A percentile compares a stretch with the other conserved stretches of the same genome.
These are phyloP conservation scores for Neltuma alba DNA, from an alignment of 306 rosid genomes.

Conservation along the genomic window DNA sequence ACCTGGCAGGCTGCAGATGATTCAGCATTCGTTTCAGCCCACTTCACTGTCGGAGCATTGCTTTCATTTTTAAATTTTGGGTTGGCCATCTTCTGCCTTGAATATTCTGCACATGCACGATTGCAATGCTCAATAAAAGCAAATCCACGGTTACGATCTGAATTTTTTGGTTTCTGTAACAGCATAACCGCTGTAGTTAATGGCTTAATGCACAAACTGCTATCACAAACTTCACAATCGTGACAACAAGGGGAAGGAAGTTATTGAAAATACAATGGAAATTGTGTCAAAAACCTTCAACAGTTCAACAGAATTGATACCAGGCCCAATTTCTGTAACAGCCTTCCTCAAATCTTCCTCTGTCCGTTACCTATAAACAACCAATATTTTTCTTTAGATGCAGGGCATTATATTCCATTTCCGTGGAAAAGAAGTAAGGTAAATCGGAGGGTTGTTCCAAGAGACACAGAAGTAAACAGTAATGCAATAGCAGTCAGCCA, in stretches of 20 bases:
- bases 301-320: slow-evolving; percentile 62
- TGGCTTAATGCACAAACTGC: slow-evolving; percentile 22
- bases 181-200: slow-evolving; percentile 20
- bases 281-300: slow-evolving; percentile 51
- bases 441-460: slow-evolving; percentile 20
- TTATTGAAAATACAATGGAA: not conserved
- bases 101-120: slow-evolving; percentile 69
- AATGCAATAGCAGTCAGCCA: slow-evolving; percentile 10
- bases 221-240: slow-evolving; percentile 8
- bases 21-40: slow-evolving; percentile 76
- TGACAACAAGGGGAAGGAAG: slow-evolving; percentile 17
- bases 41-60: slow-evolving; percentile 70
- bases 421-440: slow-evolving; percentile 45
- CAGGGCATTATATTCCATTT: slow-evolving; percentile 60
- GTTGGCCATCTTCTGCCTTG: slow-evolving; percentile 67
- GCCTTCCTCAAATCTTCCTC: slow-evolving; percentile 58
- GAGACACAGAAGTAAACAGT: not conserved
- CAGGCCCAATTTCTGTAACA: slow-evolving; percentile 62
- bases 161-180: slow-evolving; percentile 57
- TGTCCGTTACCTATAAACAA: slow-evolving; percentile 44
- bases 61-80: slow-evolving; percentile 69
- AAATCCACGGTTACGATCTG: slow-evolving; percentile 61
- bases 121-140: slow-evolving; percentile 72
- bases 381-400: slow-evolving; percentile 65
- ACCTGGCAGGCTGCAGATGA: slow-evolving; percentile 70